Conservation (phyloP, 208 protist genomes). For the Acanthamoeba divionensis region DNA sequence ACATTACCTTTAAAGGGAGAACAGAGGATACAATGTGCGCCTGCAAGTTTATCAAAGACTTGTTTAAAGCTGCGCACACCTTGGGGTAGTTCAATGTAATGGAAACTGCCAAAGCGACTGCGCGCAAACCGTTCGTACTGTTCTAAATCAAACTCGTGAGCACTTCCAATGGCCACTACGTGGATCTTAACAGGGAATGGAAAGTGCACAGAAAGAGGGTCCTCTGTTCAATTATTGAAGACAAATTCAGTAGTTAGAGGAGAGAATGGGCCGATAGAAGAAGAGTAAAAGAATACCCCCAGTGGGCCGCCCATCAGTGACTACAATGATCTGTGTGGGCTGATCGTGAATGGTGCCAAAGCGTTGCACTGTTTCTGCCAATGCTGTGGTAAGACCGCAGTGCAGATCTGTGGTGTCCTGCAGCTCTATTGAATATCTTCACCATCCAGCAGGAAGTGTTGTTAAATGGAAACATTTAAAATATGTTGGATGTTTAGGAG, state of each 20-base stretch:
- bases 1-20: too few relatives aligned
- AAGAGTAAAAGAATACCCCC: neutral
- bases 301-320: neutral
- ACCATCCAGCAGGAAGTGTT: too few relatives aligned
- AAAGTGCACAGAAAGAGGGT: neutral
- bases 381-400: neutral
- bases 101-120: neutral
- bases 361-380: neutral
- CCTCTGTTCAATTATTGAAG: neutral
- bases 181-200: neutral
- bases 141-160: neutral
- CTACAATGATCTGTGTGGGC: neutral
- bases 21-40: too few relatives aligned
- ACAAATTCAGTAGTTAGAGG: too few relatives aligned
- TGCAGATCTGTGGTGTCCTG: neutral
- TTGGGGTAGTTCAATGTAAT: neutral
- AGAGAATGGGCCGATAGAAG: neutral
- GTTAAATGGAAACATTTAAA: neutral
- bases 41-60: neutral
- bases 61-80: neutral
- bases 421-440: neutral
- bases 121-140: neutral
- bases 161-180: neutral
- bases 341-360: neutral
- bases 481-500: neutral